Evolutionary conservation across 2,329 filamentous ascomycete genomes (phyloP).

Genomic region (Stachybotrys chlorohalonatus): DNA sequence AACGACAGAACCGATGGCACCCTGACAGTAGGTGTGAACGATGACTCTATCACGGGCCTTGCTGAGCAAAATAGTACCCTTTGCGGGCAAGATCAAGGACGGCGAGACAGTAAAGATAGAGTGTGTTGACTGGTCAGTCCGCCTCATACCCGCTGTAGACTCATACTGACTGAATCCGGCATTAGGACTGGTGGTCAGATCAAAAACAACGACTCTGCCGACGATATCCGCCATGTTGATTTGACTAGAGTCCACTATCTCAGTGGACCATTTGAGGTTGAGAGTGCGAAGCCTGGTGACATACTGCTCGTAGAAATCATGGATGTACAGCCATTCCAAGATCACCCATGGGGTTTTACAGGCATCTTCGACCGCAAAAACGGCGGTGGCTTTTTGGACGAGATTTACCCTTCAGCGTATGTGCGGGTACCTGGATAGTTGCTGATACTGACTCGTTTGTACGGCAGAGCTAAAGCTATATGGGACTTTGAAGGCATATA

Average conservation of each 20-base stretch:
- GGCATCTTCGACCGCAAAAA: conserved; percentile 73
- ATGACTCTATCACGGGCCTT: not conserved
- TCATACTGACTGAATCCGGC: not conserved
- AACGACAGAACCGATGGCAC: conserved; percentile 68
- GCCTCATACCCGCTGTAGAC: not conserved
- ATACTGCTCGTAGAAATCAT: conserved; percentile 82
- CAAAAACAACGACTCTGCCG: conserved; percentile 79
- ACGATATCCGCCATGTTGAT: conserved; percentile 78
- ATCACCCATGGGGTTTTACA: conserved; percentile 85
- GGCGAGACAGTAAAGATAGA: conserved; percentile 90
- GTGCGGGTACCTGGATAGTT: conserved; percentile 11
- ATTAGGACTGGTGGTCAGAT: conserved; percentile 66
- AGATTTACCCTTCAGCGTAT: conserved; percentile 75
- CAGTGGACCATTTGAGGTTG: conserved; percentile 80
- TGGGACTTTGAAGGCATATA: conserved; percentile 52
- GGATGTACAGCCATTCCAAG: conserved; percentile 81
- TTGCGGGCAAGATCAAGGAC: conserved; percentile 62
- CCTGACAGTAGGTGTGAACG: conserved; percentile 58
- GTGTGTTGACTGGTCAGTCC: conserved; percentile 61
- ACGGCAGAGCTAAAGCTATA: conserved; percentile 41
- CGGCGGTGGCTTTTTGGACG: conserved; percentile 82
- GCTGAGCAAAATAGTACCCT: conserved; percentile 52
- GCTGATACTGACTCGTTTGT: no score
- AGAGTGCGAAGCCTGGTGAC: conserved; percentile 76
- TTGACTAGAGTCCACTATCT: conserved; percentile 81